Base-by-base conservation (phyloP, 108 stramenopile genomes). In the Nannochloropsis granulata region DNA sequence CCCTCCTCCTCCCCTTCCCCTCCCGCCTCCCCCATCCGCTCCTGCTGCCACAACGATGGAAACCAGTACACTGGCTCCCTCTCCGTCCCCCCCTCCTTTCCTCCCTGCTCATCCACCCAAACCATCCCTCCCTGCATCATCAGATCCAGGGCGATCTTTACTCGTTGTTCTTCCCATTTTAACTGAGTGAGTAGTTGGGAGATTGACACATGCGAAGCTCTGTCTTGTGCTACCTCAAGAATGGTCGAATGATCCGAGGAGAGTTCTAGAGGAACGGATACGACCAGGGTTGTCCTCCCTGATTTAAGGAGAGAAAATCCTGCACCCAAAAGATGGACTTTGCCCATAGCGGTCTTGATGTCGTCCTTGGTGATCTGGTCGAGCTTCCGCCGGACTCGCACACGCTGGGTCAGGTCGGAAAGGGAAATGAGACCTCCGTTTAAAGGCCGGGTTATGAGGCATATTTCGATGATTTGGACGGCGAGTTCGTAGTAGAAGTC, bases 401-500 rank as follows among this genome's bases (percentile, higher is more conserved):
- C 81, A 81, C 88, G 84, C 43, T 88, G 84, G 43, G 84, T 56
- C 56, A 88, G 82, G 44, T 88, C 88, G 84, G 84, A 34, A 16
- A 91, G 44, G 12, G 82, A 43, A 46, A 98, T 96, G 26, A 99
- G 94, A 1, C 98, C 99, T 79, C 99, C 99, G 90, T 98, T 98
- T 19, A 91, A 85, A 8, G 93, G 85, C 71, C 95, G 85, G 80
- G 94, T 95, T 13, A 95, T 93, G 56, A 96, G 86, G 83, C 97
- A 88, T 12, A 89, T 86, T 85, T 98, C 96, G 1, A 96, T 94
- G 43, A 97, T 95, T 86, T 99, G 97, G 56, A 98, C 95, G 24
- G 95, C 93, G n/a, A 99, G 90, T 87, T 98, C 98, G 91, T 96
- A 98, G 91, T 98, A 99, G 86, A 96, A 99, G 82, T 97, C 96